A percentile compares a stretch with the other conserved stretches of the same genome.
Evolutionary conservation across 192 early-diverging fungal species (phyloP).

Genomic region (Irineochytrium annulatum): DNA sequence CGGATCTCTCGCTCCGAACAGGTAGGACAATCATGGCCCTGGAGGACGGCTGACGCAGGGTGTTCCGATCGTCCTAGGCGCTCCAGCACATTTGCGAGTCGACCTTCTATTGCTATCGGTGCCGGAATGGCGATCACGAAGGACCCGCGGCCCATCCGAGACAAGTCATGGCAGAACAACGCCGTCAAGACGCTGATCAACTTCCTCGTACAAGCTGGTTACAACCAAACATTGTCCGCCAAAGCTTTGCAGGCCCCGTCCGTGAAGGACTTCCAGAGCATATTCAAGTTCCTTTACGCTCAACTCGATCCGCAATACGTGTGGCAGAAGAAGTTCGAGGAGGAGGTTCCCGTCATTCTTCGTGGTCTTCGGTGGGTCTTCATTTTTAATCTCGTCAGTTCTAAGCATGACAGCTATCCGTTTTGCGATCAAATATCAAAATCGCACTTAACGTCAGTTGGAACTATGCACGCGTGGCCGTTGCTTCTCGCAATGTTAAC

Average conservation of each 20-base stretch:
- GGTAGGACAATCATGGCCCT: no score
- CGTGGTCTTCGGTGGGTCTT: slow-evolving; percentile 45
- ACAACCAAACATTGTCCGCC: slow-evolving; percentile 46
- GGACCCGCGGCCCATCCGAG: slow-evolving; percentile 66
- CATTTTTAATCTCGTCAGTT: slow-evolving; percentile 13
- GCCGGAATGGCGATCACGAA: slow-evolving; percentile 36
- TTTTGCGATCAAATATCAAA: slow-evolving; percentile 64
- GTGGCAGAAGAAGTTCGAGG: slow-evolving; percentile 67
- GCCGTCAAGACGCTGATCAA: slow-evolving; percentile 58
- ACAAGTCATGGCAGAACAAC: slow-evolving; percentile 53
- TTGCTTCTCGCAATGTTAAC: slow-evolving; percentile 62
- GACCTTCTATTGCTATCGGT: slow-evolving; percentile 22
- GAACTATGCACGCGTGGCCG: slow-evolving; percentile 68
- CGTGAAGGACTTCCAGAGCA: slow-evolving; percentile 65
- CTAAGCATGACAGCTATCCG: slow-evolving; percentile 42
- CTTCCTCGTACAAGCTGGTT: slow-evolving; percentile 62
- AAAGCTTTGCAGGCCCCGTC: slow-evolving; percentile 60
- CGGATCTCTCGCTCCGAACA: no score
- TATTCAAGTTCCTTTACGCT: slow-evolving; percentile 71
- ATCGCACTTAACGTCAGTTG: slow-evolving; percentile 64
- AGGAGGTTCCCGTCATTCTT: slow-evolving; percentile 59
- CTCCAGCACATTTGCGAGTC: slow-evolving; percentile 11
- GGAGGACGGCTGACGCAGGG: no score
- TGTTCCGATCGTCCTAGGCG: no score
- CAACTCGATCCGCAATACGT: slow-evolving; percentile 63